Percentiles rank a stretch among this genome's conserved stretches.
Evolutionary conservation across 345 rosid species (phyloP).

Genomic region (Euphorbia peplus): DNA sequence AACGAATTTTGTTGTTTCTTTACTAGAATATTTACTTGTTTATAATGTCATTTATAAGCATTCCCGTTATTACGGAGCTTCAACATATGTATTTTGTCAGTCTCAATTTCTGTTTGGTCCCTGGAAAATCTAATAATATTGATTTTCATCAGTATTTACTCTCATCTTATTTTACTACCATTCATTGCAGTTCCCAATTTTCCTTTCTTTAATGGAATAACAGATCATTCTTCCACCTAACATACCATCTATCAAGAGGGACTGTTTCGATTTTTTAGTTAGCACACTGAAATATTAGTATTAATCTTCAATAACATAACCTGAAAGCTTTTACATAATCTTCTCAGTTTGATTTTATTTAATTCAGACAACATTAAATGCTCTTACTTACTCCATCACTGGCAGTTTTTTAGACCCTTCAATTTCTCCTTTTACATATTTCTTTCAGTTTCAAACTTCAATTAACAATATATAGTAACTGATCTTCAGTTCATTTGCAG

Average conservation of each 20-base stretch:
- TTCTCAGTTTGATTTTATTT: neutral
- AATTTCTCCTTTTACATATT: neutral
- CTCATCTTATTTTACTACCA: conserved; percentile 1
- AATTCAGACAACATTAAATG: neutral
- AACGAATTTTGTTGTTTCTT: neutral
- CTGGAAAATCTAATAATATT: neutral
- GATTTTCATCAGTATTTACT: neutral
- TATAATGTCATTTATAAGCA: conserved; percentile 2
- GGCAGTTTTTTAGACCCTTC: conserved; percentile 4
- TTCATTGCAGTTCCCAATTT: conserved; percentile 15
- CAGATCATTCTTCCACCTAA: neutral
- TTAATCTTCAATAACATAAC: no score
- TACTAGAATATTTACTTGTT: neutral
- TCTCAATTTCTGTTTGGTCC: neutral
- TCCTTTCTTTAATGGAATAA: neutral
- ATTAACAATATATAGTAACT: neutral
- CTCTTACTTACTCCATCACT: neutral
- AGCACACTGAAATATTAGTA: no score
- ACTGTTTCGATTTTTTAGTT: no score
- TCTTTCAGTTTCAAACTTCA: neutral
- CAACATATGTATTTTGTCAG: neutral
- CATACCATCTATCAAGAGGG: neutral
- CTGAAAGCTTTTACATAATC: no score
- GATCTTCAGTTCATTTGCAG: neutral
- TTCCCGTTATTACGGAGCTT: neutral